Percentiles rank a stretch among this genome's conserved stretches.
These are phyloP conservation scores for Neocallimastix lanati DNA, from an alignment of 192 early-diverging fungal genomes.

Conservation along the genomic window DNA sequence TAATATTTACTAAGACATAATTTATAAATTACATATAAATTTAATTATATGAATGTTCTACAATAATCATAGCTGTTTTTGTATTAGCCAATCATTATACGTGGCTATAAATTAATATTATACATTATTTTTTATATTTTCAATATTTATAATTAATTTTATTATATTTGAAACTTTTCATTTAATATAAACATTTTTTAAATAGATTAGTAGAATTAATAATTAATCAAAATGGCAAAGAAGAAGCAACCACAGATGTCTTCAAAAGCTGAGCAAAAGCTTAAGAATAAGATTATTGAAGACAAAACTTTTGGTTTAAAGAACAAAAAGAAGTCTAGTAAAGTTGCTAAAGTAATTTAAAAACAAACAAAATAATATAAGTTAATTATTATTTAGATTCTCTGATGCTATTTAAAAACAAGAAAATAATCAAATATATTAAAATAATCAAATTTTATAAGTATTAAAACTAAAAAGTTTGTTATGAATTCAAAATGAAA, in stretches of 20 bases:
- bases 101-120: not conserved
- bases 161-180: no score
- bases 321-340: constrained; percentile 93
- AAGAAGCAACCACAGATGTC: not conserved
- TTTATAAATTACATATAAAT: no score
- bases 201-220: not conserved
- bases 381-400: no score
- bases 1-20: no score
- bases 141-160: not conserved
- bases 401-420: no score
- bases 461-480: no score
- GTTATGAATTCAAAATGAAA: no score
- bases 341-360: constrained; percentile 29
- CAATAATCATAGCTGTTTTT: no score
- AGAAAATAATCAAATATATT: no score
- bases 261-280: constrained; percentile 23
- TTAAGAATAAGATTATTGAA: constrained; percentile 67
- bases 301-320: constrained; percentile 98
- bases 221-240: not conserved
- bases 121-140: not conserved
- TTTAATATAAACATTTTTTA: no score
- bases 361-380: not conserved
- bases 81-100: not conserved
- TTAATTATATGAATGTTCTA: no score
- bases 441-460: no score